phyloP scores from a whole-genome alignment of 1,139 yeast genomes.

The Blastobotrys ciferrii region DNA sequence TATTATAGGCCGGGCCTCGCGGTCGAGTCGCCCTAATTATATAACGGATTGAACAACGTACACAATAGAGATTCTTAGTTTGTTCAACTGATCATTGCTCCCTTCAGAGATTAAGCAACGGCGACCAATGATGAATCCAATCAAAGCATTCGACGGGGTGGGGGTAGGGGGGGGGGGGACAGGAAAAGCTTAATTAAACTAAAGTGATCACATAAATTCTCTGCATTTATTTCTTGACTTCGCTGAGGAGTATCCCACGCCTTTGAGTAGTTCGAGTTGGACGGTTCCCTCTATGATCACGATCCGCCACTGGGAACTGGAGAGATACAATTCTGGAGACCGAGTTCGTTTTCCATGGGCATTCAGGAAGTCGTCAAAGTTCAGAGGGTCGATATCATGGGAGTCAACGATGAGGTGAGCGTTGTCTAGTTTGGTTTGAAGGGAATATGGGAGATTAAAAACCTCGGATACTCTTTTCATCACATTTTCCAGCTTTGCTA shows the following conservation, averaged over 20 bases:
- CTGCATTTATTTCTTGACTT: constrained; percentile 15
- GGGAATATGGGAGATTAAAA: background rate
- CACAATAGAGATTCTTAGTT: too few species aligned
- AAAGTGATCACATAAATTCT: constrained; percentile 19
- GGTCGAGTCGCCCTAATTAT: too few species aligned
- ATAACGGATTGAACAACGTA: too few species aligned
- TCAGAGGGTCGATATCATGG: background rate
- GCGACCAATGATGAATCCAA: background rate
- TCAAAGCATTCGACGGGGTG: too few species aligned
- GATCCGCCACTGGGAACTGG: constrained; percentile 25
- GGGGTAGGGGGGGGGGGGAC: too few species aligned
- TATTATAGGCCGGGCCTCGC: too few species aligned
- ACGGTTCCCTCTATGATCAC: constrained; percentile 12
- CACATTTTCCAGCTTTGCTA: constrained; percentile 1
- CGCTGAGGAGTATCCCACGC: constrained; percentile 21
- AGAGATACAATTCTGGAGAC: constrained; percentile 16
- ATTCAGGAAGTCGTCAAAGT: constrained; percentile 3
- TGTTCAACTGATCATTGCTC: too few species aligned
- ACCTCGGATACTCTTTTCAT: constrained; percentile 1
- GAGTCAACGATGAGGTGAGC: constrained; percentile 20
- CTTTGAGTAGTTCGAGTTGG: constrained; percentile 19
- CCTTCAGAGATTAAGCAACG: too few species aligned
- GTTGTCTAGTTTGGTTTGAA: constrained; percentile 10
- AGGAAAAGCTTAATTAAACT: too few species aligned
- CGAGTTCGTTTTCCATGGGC: background rate